Conservation (phyloP, 257 asterid species). For the Solanum gandarillasii region DNA sequence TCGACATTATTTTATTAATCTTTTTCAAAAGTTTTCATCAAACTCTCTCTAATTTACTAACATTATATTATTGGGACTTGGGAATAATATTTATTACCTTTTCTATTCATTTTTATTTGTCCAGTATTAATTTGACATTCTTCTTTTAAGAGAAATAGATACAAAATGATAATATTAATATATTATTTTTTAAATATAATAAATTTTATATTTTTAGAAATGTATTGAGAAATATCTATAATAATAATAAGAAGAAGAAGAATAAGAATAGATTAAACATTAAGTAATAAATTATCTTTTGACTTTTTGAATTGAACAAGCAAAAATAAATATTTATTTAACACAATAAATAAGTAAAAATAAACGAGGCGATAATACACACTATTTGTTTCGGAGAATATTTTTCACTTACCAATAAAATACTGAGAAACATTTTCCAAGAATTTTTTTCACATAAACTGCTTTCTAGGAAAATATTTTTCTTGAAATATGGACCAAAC, state of each 20-base stretch:
- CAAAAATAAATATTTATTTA: no score
- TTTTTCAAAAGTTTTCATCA: not conserved
- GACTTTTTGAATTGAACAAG: no score
- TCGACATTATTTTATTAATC: not conserved
- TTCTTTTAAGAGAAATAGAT: no score
- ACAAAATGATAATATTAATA: no score
- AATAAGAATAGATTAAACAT: no score
- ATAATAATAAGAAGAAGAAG: no score
- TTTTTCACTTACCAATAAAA: not conserved
- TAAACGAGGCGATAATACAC: not conserved
- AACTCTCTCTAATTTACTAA: not conserved
- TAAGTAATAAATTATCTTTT: no score
- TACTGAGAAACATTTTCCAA: not conserved
- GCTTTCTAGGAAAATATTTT: not conserved
- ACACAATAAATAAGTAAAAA: no score
- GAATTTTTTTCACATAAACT: not conserved
- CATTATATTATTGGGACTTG: not conserved
- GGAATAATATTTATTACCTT: not conserved
- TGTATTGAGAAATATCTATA: not conserved
- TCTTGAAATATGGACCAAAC: not conserved
- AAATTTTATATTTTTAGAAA: no score
- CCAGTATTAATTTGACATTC: no score
- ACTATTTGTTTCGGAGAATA: not conserved
- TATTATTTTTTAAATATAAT: no score
- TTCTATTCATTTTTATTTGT: no score